A percentile compares a stretch with the other conserved stretches of the same genome.
phyloP scores from a whole-genome alignment of 225 moss, liverwort and hornwort genomes.

The Anthoceros angustus region DNA sequence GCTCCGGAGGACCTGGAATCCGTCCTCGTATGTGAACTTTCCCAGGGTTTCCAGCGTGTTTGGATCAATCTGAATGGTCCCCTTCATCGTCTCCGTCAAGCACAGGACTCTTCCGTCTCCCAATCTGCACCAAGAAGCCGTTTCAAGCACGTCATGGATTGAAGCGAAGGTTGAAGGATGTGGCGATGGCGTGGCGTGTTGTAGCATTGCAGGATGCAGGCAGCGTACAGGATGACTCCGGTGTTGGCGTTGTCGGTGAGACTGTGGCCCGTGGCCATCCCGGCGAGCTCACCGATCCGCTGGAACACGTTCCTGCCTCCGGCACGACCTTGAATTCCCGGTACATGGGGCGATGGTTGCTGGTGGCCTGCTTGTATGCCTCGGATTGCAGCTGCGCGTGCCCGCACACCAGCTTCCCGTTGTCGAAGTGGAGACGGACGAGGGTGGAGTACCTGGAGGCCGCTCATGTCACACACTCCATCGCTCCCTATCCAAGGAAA shows the following conservation, averaged over 20 bases:
- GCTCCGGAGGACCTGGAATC: conserved; percentile 19
- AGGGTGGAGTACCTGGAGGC: conserved; percentile 16
- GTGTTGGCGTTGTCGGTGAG: conserved; percentile 26
- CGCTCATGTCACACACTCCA: background rate
- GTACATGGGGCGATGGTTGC: conserved; percentile 8
- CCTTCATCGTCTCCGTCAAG: conserved; percentile 23
- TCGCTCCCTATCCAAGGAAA: background rate
- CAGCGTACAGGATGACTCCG: conserved; percentile 16
- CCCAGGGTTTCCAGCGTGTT: conserved; percentile 16
- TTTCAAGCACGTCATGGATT: background rate
- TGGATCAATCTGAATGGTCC: conserved; percentile 20
- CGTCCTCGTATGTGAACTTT: conserved; percentile 17
- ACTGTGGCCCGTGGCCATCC: conserved; percentile 20
- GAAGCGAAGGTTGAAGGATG: background rate
- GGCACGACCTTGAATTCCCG: conserved; percentile 15
- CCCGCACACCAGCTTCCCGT: conserved; percentile 17
- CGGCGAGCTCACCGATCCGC: conserved; percentile 20
- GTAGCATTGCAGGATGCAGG: background rate
- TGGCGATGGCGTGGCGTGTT: conserved; percentile 8
- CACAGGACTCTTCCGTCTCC: conserved; percentile 24
- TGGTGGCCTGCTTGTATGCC: conserved; percentile 17
- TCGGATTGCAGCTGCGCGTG: conserved; percentile 26
- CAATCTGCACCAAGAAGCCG: conserved; percentile 3
- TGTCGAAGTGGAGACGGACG: conserved; percentile 18
- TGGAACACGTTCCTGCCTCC: conserved; percentile 11